Evolutionary conservation across 1,139 yeast genomes (phyloP), one percentile per base, ranked within the genome.

Genomic region (Saccharomyces hybrid): DNA sequence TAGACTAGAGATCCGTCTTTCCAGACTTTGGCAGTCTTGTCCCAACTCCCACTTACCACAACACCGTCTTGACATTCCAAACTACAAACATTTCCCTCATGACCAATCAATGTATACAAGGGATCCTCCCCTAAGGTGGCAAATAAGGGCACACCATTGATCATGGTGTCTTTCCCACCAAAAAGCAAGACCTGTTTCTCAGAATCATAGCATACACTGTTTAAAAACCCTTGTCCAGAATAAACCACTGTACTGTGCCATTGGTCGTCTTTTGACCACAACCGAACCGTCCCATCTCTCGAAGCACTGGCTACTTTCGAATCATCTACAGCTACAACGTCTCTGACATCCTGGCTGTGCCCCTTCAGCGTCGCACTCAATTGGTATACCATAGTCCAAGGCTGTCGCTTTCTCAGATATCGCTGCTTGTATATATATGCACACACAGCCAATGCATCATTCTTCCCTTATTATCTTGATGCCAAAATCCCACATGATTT

Each of bases 1-100:
- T 76, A 75, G 55, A 78, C 72, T 14, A 78, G 66, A 4, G 63
- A 67, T 8, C 76, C 74, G 46, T 77, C 66, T 32, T 80, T 76
- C 98, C 98, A 88, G 46, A 85, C 73, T 63, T 83, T 77, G 29
- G 86, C 95, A 58, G 96, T 85, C 34, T 81, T 74, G 69, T 95
- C 99, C 99, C 99, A 95, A 41, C 96, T 86, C 1, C 96, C 86
- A 52, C 96, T 86, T 7, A 86, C 77, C 44, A 89, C 71, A 52
- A 77, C 68, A 3, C 72, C 75, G 29, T 73, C 74, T 8, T 66
- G 61, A 13, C 73, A 61, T 55, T 77, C 75, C 48, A 93, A 73
- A 0, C 87, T 73, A 65, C 97, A 89, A 1, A 95, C 87, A 66
- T 95, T 95, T 8, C 81, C 78, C 29, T 76, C 76, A 69, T 95